These are phyloP conservation scores for Puccinia sorghi DNA, from an alignment of 1,284 basidiomycete genomes.

Conservation along the genomic window DNA sequence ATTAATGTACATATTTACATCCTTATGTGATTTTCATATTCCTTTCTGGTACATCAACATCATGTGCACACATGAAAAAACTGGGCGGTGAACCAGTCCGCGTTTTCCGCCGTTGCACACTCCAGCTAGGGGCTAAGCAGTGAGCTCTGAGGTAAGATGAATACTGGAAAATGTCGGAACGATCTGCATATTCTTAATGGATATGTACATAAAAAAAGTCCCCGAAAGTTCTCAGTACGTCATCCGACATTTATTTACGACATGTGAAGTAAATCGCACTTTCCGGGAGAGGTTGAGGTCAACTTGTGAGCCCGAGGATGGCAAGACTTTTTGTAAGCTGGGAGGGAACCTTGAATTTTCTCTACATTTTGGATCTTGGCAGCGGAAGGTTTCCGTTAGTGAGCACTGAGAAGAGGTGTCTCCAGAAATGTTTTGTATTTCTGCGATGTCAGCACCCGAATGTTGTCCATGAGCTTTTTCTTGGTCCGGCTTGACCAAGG, in stretches of 20 bases:
- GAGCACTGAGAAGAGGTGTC: too few relatives aligned
- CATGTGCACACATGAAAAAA: slow-evolving; percentile 6
- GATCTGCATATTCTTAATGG: neutral
- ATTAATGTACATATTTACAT: neutral
- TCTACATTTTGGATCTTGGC: neutral
- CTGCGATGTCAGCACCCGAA: neutral
- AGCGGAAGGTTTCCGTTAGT: neutral
- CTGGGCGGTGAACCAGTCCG: slow-evolving; percentile 16
- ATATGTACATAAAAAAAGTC: neutral
- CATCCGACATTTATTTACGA: neutral
- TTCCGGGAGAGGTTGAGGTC: neutral
- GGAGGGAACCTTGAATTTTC: neutral
- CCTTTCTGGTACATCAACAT: neutral
- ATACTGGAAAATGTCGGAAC: neutral
- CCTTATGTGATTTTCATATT: neutral
- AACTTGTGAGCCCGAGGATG: neutral
- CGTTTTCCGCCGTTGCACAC: slow-evolving; percentile 12
- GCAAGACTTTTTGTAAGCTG: neutral
- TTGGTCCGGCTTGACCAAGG: neutral
- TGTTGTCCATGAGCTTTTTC: neutral
- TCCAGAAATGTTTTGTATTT: too few relatives aligned
- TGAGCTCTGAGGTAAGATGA: slow-evolving; percentile 5
- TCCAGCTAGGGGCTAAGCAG: neutral
- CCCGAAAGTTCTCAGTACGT: neutral
- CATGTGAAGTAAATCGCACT: neutral